A percentile compares a stretch with the other conserved stretches of the same genome.
phyloP scores from a whole-genome alignment of 169 alveolate genomes.

The Cytauxzoon felis region DNA sequence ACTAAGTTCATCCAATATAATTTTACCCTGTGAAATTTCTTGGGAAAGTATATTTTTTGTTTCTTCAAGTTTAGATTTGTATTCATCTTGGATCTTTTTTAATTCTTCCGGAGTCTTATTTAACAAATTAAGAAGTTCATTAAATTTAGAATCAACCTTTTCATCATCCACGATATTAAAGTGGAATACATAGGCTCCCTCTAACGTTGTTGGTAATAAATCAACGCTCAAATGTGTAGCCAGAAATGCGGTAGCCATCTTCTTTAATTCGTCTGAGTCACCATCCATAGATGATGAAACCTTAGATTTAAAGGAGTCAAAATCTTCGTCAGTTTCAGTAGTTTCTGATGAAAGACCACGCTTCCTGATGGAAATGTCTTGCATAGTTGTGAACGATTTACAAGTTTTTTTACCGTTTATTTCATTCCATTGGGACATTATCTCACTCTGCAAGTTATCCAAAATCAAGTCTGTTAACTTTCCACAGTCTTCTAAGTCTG shows the following conservation, averaged over 20 bases:
- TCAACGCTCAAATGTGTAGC: constrained; percentile 26
- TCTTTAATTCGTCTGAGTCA: constrained; percentile 21
- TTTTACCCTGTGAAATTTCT: constrained; percentile 27
- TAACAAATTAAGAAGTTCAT: constrained; percentile 19
- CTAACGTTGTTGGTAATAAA: constrained; percentile 50
- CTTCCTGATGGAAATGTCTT: constrained; percentile 26
- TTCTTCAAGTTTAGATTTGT: constrained; percentile 13
- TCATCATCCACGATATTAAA: constrained; percentile 25
- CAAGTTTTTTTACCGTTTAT: neutral
- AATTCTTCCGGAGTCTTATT: constrained; percentile 38
- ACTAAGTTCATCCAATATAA: constrained; percentile 53
- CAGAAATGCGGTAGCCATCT: constrained; percentile 38
- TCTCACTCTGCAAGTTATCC: constrained; percentile 19
- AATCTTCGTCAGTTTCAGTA: neutral
- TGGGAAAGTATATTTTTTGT: neutral
- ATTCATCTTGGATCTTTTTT: constrained; percentile 25
- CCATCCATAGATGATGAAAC: neutral
- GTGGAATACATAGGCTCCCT: constrained; percentile 47
- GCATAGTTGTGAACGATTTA: constrained; percentile 16
- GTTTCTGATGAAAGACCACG: neutral
- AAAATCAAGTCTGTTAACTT: constrained; percentile 55
- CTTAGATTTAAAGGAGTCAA: neutral
- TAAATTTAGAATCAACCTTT: constrained; percentile 19
- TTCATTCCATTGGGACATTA: constrained; percentile 22
- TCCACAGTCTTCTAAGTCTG: constrained; percentile 61